A percentile compares a stretch with the other conserved stretches of the same genome.
phyloP scores from a whole-genome alignment of 495 filamentous ascomycete species.

The Saxophila tyrrhenica region DNA sequence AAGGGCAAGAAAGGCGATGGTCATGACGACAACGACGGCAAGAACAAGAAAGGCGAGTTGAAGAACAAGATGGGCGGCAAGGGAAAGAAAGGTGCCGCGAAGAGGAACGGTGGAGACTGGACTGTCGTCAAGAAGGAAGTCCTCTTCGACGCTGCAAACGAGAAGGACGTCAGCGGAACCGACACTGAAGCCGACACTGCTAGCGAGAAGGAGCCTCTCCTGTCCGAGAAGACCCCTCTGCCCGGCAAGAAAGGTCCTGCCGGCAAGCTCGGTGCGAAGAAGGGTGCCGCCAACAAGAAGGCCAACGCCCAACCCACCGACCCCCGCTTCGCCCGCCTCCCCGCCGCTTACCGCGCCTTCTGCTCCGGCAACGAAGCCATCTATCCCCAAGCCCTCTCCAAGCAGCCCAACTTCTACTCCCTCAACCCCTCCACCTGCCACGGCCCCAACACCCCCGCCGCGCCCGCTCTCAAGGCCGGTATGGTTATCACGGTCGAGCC shows the following conservation, averaged over 20 bases:
- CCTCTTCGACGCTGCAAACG: not conserved
- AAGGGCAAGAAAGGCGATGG: not conserved
- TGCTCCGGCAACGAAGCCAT: not conserved
- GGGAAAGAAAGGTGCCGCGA: not conserved
- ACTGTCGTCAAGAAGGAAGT: not conserved
- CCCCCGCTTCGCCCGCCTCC: not conserved
- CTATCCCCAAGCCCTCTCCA: not conserved
- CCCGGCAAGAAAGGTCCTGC: no score
- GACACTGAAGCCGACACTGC: slow-evolving; percentile 35
- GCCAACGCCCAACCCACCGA: not conserved
- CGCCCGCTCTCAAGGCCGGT: slow-evolving; percentile 82
- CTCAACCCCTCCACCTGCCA: not conserved
- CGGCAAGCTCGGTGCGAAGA: no score
- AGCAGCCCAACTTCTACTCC: not conserved
- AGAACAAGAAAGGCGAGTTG: not conserved
- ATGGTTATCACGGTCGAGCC: slow-evolving; percentile 39
- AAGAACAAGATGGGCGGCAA: not conserved
- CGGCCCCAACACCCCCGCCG: slow-evolving; percentile 22
- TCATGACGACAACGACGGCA: not conserved
- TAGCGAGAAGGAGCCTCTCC: not conserved
- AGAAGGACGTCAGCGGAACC: not conserved
- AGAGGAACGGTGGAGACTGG: not conserved
- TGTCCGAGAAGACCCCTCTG: no score
- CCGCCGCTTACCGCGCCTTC: not conserved
- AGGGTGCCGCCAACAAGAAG: not conserved